Conservation (phyloP, 352 stramenopile species). For the Peronospora belbahrii region DNA sequence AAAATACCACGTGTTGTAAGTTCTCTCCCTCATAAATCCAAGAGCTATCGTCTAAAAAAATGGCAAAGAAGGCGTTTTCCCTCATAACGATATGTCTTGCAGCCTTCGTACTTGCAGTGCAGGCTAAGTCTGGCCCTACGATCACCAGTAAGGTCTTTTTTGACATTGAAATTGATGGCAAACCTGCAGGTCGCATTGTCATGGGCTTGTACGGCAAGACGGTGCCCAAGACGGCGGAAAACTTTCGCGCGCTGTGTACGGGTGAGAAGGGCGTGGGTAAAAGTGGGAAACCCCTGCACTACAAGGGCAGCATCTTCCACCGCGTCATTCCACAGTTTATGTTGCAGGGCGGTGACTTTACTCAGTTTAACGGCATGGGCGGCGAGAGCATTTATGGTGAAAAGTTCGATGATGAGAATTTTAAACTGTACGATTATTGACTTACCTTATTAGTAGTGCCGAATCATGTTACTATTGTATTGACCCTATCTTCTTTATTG, state of each 20-base stretch:
- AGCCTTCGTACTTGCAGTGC: conserved; percentile 26
- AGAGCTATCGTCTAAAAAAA: conserved; percentile 5
- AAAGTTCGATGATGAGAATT: conserved; percentile 82
- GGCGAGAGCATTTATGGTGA: conserved; percentile 74
- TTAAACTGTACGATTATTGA: conserved; percentile 52
- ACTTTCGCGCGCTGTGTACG: conserved; percentile 97
- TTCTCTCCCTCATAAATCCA: not conserved
- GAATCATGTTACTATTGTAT: not conserved
- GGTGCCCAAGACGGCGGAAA: conserved; percentile 86
- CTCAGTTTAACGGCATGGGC: conserved; percentile 64
- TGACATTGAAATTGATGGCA: conserved; percentile 91
- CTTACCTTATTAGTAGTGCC: not conserved
- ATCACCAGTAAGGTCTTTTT: conserved; percentile 93
- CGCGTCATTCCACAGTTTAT: conserved; percentile 95
- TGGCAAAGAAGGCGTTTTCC: conserved; percentile 49
- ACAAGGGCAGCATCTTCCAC: conserved; percentile 95
- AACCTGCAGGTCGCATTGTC: conserved; percentile 73
- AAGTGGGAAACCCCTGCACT: conserved; percentile 94
- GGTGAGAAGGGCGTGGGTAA: conserved; percentile 93
- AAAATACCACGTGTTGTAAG: not conserved
- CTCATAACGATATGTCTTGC: conserved; percentile 38
- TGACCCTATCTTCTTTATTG: not conserved
- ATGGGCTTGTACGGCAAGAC: conserved; percentile 81
- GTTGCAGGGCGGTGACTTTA: conserved; percentile 85
- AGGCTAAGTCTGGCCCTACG: conserved; percentile 48